Conservation (phyloP, 495 filamentous ascomycete species). For the Aspergillus asperescens region DNA sequence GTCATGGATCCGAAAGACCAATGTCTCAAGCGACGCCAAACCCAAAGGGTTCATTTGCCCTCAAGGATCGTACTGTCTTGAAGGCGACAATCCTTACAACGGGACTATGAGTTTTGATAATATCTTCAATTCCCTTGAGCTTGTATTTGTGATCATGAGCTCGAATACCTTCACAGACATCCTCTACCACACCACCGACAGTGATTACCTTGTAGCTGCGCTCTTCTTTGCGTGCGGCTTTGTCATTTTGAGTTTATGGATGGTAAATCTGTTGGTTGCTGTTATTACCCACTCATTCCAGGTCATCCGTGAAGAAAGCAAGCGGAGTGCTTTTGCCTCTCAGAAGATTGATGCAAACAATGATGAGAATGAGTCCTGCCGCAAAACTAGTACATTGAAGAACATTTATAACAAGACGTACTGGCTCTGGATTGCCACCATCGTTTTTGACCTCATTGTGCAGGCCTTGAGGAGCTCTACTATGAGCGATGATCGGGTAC, state of each 20-base stretch:
- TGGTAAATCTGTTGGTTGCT: conserved; percentile 93
- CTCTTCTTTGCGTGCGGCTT: conserved; percentile 82
- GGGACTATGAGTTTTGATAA: conserved; percentile 93
- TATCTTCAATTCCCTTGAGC: conserved; percentile 79
- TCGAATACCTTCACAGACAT: conserved; percentile 94
- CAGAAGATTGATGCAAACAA: conserved; percentile 54
- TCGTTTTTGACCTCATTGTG: conserved; percentile 67
- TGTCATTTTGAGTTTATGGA: conserved; percentile 92
- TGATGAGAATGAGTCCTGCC: conserved; percentile 29
- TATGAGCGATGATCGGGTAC: conserved; percentile 55
- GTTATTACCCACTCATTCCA: conserved; percentile 99
- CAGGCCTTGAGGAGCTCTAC: conserved; percentile 69
- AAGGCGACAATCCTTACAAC: conserved; percentile 73
- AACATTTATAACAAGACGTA: conserved; percentile 63
- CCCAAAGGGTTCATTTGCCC: conserved; percentile 94
- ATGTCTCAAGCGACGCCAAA: conserved; percentile 31
- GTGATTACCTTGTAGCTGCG: conserved; percentile 80
- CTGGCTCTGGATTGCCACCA: conserved; percentile 76
- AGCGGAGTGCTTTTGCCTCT: conserved; percentile 83
- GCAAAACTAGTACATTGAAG: conserved; percentile 55
- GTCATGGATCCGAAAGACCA: conserved; percentile 60
- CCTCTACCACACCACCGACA: conserved; percentile 86
- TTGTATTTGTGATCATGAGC: conserved; percentile 99
- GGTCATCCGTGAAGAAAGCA: conserved; percentile 95
- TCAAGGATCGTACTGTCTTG: conserved; percentile 70